Base-by-base conservation (phyloP, 2,329 filamentous ascomycete species). In the Tolypocladium inflatum region DNA sequence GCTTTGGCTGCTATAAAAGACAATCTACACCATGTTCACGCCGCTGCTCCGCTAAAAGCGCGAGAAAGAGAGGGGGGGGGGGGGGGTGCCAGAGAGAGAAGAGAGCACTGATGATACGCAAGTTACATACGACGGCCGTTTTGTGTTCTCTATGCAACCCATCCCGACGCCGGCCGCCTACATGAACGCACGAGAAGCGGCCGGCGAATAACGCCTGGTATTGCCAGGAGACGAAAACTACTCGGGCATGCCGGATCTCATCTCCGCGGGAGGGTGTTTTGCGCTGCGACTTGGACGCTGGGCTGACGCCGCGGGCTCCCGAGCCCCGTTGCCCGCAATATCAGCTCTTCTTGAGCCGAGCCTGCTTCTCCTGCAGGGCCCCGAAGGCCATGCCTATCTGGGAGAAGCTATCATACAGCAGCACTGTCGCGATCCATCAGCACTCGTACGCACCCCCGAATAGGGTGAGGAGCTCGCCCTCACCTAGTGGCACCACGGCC, bases 401-500 rank as follows among this genome's bases (percentile, higher is more conserved):
- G 15, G 43, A 51, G 62, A 65, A 69, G 56, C 71, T 73, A 59
- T 73, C 71, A 50, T 59, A 61, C n/a, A 73, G 58, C 38, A 73
- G 57, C 33, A 67, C 70, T 71, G 59, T 26, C 4, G 26, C 17
- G 15, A 1, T 13, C 15, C 38, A 19, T 54, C 35, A 57, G 43
- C 55, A 35, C 37, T 38, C 45, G 8, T 2, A 1, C 7, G 37
- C n/a, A 23, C 8, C 5, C 5, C 15, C 26, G 21, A 42, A 10
- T 21, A 23, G 13, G 38, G 23, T 11, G 11, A 35, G 26, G 53
- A 30, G 38, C 39, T 10, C 39, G 33, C 5, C 77, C 81, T 72
- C 64, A 85, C 82, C 65, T 2, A 73, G 63, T 7, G 84, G 84
- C 30, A 86, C 75, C 1, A 84, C 63, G 1, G 75, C 78, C 84